phyloP scores from a whole-genome alignment of 1,284 basidiomycete genomes.

The Testicularia cyperi region DNA sequence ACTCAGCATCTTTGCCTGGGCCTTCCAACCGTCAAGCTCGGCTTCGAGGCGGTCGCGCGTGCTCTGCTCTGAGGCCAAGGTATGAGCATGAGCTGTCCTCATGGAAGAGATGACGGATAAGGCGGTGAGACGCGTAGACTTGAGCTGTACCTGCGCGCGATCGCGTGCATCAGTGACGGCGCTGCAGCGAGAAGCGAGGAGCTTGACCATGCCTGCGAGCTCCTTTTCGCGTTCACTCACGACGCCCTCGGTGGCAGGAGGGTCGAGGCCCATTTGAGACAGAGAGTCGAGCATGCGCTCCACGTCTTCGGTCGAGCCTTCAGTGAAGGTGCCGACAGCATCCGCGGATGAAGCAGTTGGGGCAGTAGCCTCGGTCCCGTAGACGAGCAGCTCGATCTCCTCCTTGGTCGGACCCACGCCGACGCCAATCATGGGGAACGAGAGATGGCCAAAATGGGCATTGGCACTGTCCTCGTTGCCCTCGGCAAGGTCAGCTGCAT shows the following conservation, averaged over 20 bases:
- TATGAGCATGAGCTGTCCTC: slow-evolving; percentile 48
- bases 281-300: slow-evolving; percentile 28
- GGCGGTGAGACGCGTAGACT: slow-evolving; percentile 50
- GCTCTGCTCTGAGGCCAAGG: slow-evolving; percentile 43
- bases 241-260: slow-evolving; percentile 7
- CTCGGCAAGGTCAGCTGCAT: not conserved
- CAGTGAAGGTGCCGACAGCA: too few relatives aligned
- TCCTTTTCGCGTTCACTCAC: slow-evolving; percentile 32
- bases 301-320: slow-evolving; percentile 17
- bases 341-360: slow-evolving; percentile 2
- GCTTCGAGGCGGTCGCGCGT: slow-evolving; percentile 50
- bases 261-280: slow-evolving; percentile 41
- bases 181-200: slow-evolving; percentile 26
- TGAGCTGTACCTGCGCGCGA: slow-evolving; percentile 32
- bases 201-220: slow-evolving; percentile 42
- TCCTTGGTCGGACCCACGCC: slow-evolving; percentile 48
- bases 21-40: slow-evolving; percentile 53
- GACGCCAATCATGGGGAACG: slow-evolving; percentile 45
- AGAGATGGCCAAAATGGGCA: slow-evolving; percentile 45
- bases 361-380: slow-evolving; percentile 22
- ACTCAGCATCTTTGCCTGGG: slow-evolving; percentile 55
- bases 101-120: slow-evolving; percentile 54
- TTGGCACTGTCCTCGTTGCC: slow-evolving; percentile 1
- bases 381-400: slow-evolving; percentile 50
- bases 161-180: slow-evolving; percentile 24